These are phyloP conservation scores for Ammopiptanthus mongolicus DNA, from an alignment of 306 rosid species.

Conservation along the genomic window DNA sequence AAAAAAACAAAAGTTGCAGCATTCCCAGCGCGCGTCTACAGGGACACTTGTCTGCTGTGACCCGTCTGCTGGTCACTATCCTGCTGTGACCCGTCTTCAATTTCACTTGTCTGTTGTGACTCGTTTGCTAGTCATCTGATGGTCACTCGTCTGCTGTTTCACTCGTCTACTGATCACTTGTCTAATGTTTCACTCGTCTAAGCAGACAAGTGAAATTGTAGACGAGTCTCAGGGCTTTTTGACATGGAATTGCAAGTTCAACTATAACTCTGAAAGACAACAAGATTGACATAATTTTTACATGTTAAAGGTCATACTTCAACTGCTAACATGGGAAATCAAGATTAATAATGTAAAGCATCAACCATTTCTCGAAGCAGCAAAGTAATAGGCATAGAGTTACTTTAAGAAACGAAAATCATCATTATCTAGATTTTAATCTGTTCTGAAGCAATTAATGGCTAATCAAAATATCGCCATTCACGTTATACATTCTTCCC, in stretches of 20 bases:
- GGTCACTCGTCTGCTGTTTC: no score
- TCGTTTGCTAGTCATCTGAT: no score
- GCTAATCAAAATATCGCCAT: not conserved
- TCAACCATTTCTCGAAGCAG: not conserved
- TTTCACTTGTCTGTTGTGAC: no score
- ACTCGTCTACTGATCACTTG: no score
- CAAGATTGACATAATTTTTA: constrained; percentile 24
- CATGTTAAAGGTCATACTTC: constrained; percentile 18
- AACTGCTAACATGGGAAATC: constrained; percentile 7
- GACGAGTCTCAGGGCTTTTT: constrained; percentile 67
- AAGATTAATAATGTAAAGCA: constrained; percentile 12
- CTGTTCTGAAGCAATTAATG: not conserved
- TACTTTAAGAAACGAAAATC: constrained; percentile 14
- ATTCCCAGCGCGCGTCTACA: no score
- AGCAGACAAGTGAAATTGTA: no score
- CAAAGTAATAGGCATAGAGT: not conserved
- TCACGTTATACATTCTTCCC: not conserved
- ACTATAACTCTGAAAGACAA: constrained; percentile 59
- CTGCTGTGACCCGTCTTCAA: no score
- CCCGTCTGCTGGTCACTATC: no score
- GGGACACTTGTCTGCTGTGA: no score
- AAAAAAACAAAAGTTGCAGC: no score
- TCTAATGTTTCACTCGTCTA: no score
- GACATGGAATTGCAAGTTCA: constrained; percentile 78
- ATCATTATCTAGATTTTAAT: not conserved